phyloP scores from a whole-genome alignment of 257 asterid genomes.

The Vinca minor region DNA sequence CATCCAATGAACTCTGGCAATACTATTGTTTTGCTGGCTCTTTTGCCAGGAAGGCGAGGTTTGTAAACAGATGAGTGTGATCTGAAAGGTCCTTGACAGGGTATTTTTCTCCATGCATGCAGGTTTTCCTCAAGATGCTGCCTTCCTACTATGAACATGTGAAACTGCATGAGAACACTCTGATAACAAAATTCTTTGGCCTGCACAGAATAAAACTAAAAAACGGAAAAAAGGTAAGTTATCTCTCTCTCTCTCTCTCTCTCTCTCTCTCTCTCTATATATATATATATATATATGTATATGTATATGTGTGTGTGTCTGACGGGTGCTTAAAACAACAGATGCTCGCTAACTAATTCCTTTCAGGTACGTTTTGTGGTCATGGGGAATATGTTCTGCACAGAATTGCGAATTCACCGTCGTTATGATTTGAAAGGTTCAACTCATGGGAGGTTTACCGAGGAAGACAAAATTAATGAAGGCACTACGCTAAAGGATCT shows the following conservation, averaged over 20 bases:
- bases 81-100: conserved; percentile 10
- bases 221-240: conserved; percentile 65
- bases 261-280: not conserved
- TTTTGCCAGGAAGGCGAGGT: conserved; percentile 9
- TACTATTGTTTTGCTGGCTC: not conserved
- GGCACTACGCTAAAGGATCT: conserved; percentile 88
- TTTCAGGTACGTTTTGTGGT: conserved; percentile 88
- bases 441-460: conserved; percentile 76
- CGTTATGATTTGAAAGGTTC: conserved; percentile 97
- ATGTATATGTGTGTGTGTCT: no score
- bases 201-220: conserved; percentile 61
- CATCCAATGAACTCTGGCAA: not conserved
- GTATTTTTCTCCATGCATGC: conserved; percentile 16
- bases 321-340: not conserved
- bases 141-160: conserved; percentile 81
- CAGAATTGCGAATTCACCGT: conserved; percentile 86
- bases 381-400: conserved; percentile 98
- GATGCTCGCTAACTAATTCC: conserved; percentile 6
- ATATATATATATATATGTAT: not conserved
- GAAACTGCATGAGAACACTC: conserved; percentile 75
- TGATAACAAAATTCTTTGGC: conserved; percentile 92
- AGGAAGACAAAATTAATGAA: conserved; percentile 64
- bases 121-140: conserved; percentile 83
- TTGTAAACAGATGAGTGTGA: not conserved
- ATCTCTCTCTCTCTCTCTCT: conserved; percentile 4